phyloP scores from a whole-genome alignment of 169 alveolate species.

The Plasmodium yoelii region DNA sequence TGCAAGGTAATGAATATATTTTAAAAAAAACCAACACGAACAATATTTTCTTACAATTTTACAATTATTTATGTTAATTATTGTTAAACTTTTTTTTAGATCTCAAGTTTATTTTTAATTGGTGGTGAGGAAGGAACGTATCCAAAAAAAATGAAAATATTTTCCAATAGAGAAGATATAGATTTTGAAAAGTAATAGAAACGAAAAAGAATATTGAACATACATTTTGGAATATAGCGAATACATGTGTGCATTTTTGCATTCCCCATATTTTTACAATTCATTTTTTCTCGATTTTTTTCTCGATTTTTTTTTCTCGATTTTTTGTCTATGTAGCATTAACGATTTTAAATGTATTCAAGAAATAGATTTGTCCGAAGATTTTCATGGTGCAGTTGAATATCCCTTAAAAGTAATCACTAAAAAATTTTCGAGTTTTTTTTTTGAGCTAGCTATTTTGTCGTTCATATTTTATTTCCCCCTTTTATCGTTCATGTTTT shows the following conservation, averaged over 20 bases:
- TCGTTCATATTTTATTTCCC: background rate
- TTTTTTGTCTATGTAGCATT: conserved; percentile 56
- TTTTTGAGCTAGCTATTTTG: conserved; percentile 5
- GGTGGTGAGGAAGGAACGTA: conserved; percentile 86
- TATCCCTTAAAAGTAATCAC: conserved; percentile 81
- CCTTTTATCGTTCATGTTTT: background rate
- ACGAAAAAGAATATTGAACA: background rate
- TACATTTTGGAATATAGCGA: too few relatives aligned
- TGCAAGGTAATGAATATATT: conserved; percentile 77
- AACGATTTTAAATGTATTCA: conserved; percentile 81
- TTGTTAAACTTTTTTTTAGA: conserved; percentile 49
- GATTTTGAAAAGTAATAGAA: conserved; percentile 81
- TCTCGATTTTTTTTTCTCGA: too few relatives aligned
- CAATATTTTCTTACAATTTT: background rate
- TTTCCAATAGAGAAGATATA: conserved; percentile 81
- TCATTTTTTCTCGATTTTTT: background rate
- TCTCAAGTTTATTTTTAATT: conserved; percentile 80
- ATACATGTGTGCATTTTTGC: background rate
- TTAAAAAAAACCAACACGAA: background rate
- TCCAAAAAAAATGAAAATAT: conserved; percentile 82
- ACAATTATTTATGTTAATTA: background rate
- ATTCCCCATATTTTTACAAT: background rate
- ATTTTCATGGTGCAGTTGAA: conserved; percentile 86
- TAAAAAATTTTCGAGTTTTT: background rate
- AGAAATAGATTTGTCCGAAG: conserved; percentile 82